phyloP scores from a whole-genome alignment of 2,329 filamentous ascomycete genomes.

The Colletotrichum sidae region DNA sequence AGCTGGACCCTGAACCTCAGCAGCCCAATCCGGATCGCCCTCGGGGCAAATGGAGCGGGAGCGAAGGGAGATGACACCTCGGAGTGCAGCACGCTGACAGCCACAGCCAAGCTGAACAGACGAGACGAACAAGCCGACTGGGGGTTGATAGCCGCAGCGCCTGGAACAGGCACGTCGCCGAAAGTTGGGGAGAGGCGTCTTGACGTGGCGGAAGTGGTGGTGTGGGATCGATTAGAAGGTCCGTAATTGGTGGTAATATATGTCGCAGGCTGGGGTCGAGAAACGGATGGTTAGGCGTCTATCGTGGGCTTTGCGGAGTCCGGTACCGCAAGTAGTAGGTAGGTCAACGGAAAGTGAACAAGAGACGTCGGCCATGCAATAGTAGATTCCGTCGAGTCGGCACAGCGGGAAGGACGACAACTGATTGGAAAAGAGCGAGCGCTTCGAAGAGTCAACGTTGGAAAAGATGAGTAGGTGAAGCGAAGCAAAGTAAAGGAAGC shows the following conservation, averaged over 20 bases:
- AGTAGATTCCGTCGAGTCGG: not conserved
- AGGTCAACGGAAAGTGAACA: not conserved
- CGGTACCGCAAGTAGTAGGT: no score
- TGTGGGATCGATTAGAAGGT: not conserved
- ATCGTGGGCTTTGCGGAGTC: no score
- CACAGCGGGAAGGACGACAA: conserved; percentile 8
- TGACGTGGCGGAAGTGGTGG: conserved; percentile 10
- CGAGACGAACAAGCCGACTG: not conserved
- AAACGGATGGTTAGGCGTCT: not conserved
- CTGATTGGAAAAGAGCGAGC: conserved; percentile 5
- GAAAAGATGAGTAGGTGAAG: conserved; percentile 2
- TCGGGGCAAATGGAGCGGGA: conserved; percentile 7
- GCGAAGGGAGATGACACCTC: conserved; percentile 21
- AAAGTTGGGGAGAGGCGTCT: conserved; percentile 24
- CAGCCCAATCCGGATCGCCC: conserved; percentile 20
- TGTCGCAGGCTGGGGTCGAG: conserved; percentile 1
- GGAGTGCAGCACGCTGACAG: conserved; percentile 11
- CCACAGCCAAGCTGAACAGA: conserved; percentile 14
- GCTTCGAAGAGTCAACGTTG: conserved; percentile 3
- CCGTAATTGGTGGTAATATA: conserved; percentile 35
- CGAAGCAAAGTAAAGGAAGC: not conserved
- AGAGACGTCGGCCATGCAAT: not conserved
- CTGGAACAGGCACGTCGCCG: no score
- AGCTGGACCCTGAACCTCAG: conserved; percentile 34
- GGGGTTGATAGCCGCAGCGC: no score